A percentile compares a stretch with the other conserved stretches of the same genome.
phyloP scores from a whole-genome alignment of 2,329 filamentous ascomycete species.

The Epichloe bromicola region DNA sequence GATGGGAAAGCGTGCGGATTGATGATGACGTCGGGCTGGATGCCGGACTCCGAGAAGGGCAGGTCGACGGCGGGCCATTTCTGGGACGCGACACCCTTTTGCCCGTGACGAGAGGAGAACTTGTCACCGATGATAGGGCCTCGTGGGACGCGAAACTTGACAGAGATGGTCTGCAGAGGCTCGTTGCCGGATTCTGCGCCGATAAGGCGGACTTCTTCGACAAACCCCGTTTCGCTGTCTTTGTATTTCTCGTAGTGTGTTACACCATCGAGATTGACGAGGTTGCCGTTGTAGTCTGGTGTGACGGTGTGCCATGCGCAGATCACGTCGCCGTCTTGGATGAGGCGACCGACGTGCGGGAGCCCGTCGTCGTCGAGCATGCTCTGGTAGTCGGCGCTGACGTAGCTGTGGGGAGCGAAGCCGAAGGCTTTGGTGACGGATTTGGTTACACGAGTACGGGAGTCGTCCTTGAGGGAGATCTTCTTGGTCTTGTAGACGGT shows the following conservation, averaged over 20 bases:
- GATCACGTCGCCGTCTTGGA: conserved; percentile 71
- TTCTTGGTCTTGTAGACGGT: conserved; percentile 98
- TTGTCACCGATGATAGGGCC: conserved; percentile 94
- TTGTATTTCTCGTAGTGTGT: conserved; percentile 93
- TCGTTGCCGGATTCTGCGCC: conserved; percentile 74
- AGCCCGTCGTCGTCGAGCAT: conserved; percentile 81
- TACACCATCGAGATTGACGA: conserved; percentile 72
- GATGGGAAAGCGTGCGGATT: conserved; percentile 99
- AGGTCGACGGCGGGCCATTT: conserved; percentile 91
- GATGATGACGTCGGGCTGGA: conserved; percentile 96
- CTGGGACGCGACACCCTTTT: conserved; percentile 88
- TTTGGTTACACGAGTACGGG: conserved; percentile 50
- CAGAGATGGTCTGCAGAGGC: conserved; percentile 73
- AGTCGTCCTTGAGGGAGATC: conserved; percentile 71
- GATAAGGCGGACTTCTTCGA: conserved; percentile 87
- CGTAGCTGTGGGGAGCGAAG: conserved; percentile 65
- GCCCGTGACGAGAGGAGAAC: conserved; percentile 95
- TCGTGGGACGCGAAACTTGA: conserved; percentile 87
- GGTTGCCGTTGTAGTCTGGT: conserved; percentile 62
- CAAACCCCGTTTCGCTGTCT: conserved; percentile 72
- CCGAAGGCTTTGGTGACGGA: conserved; percentile 76
- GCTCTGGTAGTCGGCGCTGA: conserved; percentile 56
- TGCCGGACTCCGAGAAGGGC: conserved; percentile 93
- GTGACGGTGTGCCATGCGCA: conserved; percentile 85
- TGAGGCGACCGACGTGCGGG: conserved; percentile 62